Evolutionary conservation across 106 monocot species (phyloP), one percentile per base, ranked within the genome.

Genomic region (Dendrobium officinale): DNA sequence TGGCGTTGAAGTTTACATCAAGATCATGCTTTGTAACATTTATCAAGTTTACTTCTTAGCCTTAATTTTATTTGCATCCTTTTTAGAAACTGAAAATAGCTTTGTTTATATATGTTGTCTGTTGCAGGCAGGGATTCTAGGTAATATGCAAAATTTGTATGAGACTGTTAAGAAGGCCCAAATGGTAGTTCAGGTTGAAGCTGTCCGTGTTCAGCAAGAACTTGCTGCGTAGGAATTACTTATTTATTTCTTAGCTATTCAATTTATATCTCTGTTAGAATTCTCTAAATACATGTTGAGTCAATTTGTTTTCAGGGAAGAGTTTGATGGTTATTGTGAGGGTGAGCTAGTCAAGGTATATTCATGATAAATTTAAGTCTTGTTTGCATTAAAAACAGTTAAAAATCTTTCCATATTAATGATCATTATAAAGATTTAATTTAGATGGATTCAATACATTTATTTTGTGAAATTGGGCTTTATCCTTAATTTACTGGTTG

Each of bases 271-370:
- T 18, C 6, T 42, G 27, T 75, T 49, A 44, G 58, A 77, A 77
- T 9, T 9, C 42, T 75, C 26, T 2, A 75, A 43, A 44, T 61
- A 19, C 4, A 8, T 61, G 6, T 22, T 54, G 7, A 37, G 16
- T 72, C 54, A 37, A 80, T 72, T 55, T 75, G 59, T 42, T 86
- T 79, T 10, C 81, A 99, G 99, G 75, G 92, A 95, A 15, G 99
- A 99, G 85, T 94, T 99, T 87, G 99, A 99, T 91, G 99, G 99
- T 73, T 99, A 99, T 58, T 99, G 99, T 81, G 93, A 99, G 87
- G 99, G 86, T 66, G 99, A 99, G 77, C 87, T 99, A 77, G 89
- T 99, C 79, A 99, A 99, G 99, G 99, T 95, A 99, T 80, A 43
- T 75, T 61, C 40, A 7, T 6, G 37, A 40, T n/a, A 56, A 59